Percentiles rank a stretch among this genome's conserved stretches.
These are phyloP conservation scores for Grosmannia huntii DNA, from an alignment of 2,329 filamentous ascomycete species.

Conservation along the genomic window DNA sequence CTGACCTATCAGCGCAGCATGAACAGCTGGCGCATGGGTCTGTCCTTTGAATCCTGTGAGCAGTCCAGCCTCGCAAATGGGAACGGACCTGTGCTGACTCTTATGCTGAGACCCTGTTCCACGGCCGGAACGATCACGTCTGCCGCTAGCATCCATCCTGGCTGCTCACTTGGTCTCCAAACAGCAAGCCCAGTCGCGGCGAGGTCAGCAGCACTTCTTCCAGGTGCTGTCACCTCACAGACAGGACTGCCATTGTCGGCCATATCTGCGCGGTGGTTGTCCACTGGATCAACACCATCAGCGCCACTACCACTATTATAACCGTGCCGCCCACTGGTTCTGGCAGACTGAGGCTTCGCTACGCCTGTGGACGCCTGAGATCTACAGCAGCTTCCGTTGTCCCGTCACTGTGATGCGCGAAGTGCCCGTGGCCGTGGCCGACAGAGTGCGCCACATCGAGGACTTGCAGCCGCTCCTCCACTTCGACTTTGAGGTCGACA, in stretches of 20 bases:
- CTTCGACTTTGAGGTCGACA: slow-evolving; percentile 15
- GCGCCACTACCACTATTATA: slow-evolving; percentile 9
- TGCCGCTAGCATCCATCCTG: neutral
- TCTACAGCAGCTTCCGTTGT: slow-evolving; percentile 14
- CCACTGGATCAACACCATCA: neutral
- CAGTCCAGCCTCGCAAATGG: neutral
- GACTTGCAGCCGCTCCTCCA: slow-evolving; percentile 11
- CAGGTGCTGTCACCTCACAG: slow-evolving; percentile 9
- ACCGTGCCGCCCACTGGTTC: slow-evolving; percentile 15
- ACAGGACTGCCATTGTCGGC: slow-evolving; percentile 7
- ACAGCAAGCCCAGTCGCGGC: neutral
- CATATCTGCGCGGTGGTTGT: neutral
- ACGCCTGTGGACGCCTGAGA: slow-evolving; percentile 17
- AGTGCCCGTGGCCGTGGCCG: slow-evolving; percentile 11
- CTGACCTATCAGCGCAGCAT: slow-evolving; percentile 15
- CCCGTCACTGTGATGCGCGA: slow-evolving; percentile 15
- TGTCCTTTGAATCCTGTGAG: slow-evolving; percentile 13
- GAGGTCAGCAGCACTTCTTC: slow-evolving; percentile 9
- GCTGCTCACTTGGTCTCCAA: neutral
- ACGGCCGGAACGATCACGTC: neutral
- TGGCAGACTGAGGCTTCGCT: slow-evolving; percentile 15
- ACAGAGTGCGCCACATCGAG: slow-evolving; percentile 6
- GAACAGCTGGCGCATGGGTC: slow-evolving; percentile 14
- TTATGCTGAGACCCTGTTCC: neutral
- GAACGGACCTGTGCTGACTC: neutral